phyloP scores from a whole-genome alignment of 2,329 filamentous ascomycete species.

The Pseudomassariella vexata region DNA sequence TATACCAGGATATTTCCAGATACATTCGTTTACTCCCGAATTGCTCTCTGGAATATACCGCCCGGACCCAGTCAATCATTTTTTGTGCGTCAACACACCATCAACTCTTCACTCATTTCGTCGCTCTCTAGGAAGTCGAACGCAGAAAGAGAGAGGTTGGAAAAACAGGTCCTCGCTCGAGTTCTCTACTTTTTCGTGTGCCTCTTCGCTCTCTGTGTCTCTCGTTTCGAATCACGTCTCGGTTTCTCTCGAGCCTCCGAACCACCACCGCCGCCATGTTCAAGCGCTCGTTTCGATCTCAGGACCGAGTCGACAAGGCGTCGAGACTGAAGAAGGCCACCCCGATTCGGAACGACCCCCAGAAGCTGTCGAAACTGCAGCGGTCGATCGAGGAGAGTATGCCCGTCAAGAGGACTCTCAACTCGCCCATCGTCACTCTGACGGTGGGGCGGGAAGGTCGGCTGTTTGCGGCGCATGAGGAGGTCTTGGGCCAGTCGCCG shows the following conservation, averaged over 20 bases:
- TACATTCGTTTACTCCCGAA: constrained; percentile 37
- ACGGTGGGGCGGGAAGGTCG: constrained; percentile 79
- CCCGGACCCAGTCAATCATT: constrained; percentile 47
- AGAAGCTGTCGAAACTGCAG: constrained; percentile 80
- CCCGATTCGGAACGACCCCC: constrained; percentile 57
- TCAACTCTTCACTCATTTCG: constrained; percentile 42
- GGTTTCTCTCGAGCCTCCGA: constrained; percentile 22
- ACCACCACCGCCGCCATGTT: constrained; percentile 61
- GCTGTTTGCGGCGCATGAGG: constrained; percentile 91
- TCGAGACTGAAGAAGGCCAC: constrained; percentile 71
- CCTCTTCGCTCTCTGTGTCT: constrained; percentile 18
- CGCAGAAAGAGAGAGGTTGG: constrained; percentile 10
- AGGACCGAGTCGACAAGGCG: constrained; percentile 84
- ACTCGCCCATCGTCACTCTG: constrained; percentile 76
- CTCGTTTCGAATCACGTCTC: constrained; percentile 23
- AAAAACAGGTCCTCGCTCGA: constrained; percentile 8
- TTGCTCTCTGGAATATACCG: constrained; percentile 27
- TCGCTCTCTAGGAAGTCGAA: constrained; percentile 39
- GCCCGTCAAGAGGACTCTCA: constrained; percentile 30
- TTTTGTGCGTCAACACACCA: constrained; percentile 32
- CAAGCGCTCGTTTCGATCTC: constrained; percentile 82
- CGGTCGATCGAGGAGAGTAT: constrained; percentile 60
- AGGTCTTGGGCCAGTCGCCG: constrained; percentile 79
- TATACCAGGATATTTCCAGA: constrained; percentile 44
- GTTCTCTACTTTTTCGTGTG: constrained; percentile 25